Percentiles rank a stretch among this genome's conserved stretches.
phyloP scores from a whole-genome alignment of 176 grass and related monocot species.

The Eleusine coracana region DNA sequence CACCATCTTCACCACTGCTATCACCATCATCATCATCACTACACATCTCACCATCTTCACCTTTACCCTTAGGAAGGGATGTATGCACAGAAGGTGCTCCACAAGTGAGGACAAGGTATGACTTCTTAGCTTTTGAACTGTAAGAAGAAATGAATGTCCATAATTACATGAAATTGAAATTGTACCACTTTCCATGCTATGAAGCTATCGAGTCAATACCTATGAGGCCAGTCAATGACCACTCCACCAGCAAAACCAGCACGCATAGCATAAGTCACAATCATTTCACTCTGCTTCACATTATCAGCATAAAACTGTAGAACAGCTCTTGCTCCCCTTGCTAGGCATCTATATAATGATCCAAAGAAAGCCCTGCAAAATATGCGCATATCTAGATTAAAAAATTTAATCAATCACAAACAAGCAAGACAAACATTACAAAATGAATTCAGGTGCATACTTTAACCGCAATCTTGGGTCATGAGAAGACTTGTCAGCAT shows the following conservation, averaged over 20 bases:
- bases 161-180: constrained; percentile 25
- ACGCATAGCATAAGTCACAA: constrained; percentile 85
- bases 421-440: background rate
- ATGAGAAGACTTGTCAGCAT: constrained; percentile 92
- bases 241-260: constrained; percentile 97
- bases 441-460: constrained; percentile 49
- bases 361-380: constrained; percentile 94
- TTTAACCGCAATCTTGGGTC: constrained; percentile 92
- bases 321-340: constrained; percentile 93
- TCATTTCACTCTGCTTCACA: constrained; percentile 97
- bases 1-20: constrained; percentile 57
- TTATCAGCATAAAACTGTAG: constrained; percentile 97
- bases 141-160: constrained; percentile 23
- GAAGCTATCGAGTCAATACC: constrained; percentile 42
- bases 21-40: constrained; percentile 66
- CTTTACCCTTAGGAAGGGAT: constrained; percentile 82
- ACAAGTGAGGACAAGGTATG: constrained; percentile 96
- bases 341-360: constrained; percentile 92
- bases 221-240: constrained; percentile 93
- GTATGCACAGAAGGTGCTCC: constrained; percentile 67
- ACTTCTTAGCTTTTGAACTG: constrained; percentile 97
- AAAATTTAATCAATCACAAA: background rate
- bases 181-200: background rate
- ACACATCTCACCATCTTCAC: constrained; percentile 74
- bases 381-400: constrained; percentile 4